These are phyloP conservation scores for Chlorencoelia australis DNA, from an alignment of 2,329 filamentous ascomycete species.

Conservation along the genomic window DNA sequence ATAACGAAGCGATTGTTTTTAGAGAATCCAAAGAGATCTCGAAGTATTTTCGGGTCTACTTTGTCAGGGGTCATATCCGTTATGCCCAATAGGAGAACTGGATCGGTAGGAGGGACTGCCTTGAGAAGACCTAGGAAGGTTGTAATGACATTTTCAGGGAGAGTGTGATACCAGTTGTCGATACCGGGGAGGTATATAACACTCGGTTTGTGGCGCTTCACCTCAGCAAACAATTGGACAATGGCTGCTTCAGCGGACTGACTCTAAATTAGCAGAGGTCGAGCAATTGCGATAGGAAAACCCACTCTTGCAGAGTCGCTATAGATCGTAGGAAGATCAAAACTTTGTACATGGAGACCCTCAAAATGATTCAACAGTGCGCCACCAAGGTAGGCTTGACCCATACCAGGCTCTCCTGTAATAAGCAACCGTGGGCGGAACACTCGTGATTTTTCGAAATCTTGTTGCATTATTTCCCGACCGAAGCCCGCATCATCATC, in stretches of 20 bases:
- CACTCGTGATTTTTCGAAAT: slow-evolving; percentile 79
- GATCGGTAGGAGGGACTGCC: slow-evolving; percentile 80
- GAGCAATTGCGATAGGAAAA: slow-evolving; percentile 9
- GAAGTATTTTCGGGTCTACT: slow-evolving; percentile 53
- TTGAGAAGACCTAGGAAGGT: slow-evolving; percentile 77
- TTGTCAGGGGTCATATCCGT: slow-evolving; percentile 59
- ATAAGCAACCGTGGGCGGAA: slow-evolving; percentile 85
- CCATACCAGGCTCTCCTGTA: slow-evolving; percentile 78
- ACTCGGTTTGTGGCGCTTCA: slow-evolving; percentile 87
- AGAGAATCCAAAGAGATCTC: slow-evolving; percentile 78
- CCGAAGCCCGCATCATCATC: slow-evolving; percentile 77
- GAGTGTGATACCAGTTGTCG: slow-evolving; percentile 66
- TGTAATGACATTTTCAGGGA: slow-evolving; percentile 56
- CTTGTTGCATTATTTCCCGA: slow-evolving; percentile 62
- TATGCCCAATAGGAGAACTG: slow-evolving; percentile 79
- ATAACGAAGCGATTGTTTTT: slow-evolving; percentile 67
- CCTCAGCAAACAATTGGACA: slow-evolving; percentile 82
- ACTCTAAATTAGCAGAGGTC: slow-evolving; percentile 11
- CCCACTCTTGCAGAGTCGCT: slow-evolving; percentile 69
- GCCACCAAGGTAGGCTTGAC: slow-evolving; percentile 78
- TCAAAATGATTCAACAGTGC: slow-evolving; percentile 87
- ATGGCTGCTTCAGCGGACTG: slow-evolving; percentile 62
- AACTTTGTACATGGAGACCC: slow-evolving; percentile 86
- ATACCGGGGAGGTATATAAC: slow-evolving; percentile 91
- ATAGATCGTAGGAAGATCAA: slow-evolving; percentile 80